Evolutionary conservation across 1,139 yeast genomes (phyloP).

Genomic region (Scheffersomyces stambukii): DNA sequence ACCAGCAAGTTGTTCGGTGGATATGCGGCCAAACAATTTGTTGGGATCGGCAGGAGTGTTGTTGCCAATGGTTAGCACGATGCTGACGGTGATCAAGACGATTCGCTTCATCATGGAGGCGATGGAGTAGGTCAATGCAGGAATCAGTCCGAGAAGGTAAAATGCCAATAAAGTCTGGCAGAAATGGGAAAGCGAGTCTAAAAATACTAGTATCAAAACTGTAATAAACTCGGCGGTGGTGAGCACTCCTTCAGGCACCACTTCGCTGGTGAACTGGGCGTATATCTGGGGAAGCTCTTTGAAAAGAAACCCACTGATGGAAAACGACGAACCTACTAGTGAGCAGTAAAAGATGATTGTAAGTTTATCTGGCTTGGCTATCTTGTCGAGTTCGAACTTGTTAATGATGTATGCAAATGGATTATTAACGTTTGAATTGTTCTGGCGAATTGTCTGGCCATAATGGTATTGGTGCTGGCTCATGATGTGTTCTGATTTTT

Average conservation of each 20-base stretch:
- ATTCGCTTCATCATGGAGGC: slow-evolving; percentile 44
- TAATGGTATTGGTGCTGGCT: slow-evolving; percentile 9
- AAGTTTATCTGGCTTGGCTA: slow-evolving; percentile 34
- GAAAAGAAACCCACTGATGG: slow-evolving; percentile 27
- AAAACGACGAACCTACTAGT: slow-evolving; percentile 28
- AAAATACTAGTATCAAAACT: slow-evolving; percentile 21
- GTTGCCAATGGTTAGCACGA: slow-evolving; percentile 21
- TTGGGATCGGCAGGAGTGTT: slow-evolving; percentile 10
- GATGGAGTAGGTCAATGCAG: slow-evolving; percentile 38
- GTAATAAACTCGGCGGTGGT: slow-evolving; percentile 19
- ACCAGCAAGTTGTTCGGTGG: slow-evolving; percentile 28
- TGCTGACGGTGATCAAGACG: slow-evolving; percentile 33
- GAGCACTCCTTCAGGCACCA: slow-evolving; percentile 12
- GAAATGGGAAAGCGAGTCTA: slow-evolving; percentile 34
- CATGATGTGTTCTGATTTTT: slow-evolving; percentile 12
- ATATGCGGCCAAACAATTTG: slow-evolving; percentile 26
- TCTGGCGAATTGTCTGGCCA: slow-evolving; percentile 14
- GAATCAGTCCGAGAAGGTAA: slow-evolving; percentile 35
- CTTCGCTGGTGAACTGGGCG: slow-evolving; percentile 5
- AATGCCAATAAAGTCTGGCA: slow-evolving; percentile 34
- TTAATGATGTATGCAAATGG: slow-evolving; percentile 19
- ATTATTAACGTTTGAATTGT: slow-evolving; percentile 15
- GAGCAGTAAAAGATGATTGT: slow-evolving; percentile 38
- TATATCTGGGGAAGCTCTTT: slow-evolving; percentile 23
- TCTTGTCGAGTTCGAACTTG: slow-evolving; percentile 14